A percentile compares a stretch with the other conserved stretches of the same genome.
phyloP scores from a whole-genome alignment of 2,329 filamentous ascomycete species.

The Colletotrichum abscissum region DNA sequence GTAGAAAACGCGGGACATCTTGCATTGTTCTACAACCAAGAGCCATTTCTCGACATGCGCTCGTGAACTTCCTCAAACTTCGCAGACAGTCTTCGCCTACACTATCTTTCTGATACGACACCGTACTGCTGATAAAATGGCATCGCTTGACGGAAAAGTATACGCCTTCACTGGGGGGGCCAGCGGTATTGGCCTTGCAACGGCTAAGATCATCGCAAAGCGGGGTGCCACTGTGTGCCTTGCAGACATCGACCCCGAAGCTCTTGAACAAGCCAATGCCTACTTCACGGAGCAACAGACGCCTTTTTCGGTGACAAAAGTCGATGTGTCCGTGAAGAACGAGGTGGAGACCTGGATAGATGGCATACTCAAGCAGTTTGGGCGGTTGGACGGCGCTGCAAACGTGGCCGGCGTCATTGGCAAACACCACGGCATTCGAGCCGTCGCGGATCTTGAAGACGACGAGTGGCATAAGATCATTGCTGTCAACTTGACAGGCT shows the following conservation, averaged over 20 bases:
- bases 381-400: conserved; percentile 64
- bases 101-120: not conserved
- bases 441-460: conserved; percentile 55
- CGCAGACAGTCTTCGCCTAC: no score
- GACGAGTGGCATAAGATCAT: conserved; percentile 61
- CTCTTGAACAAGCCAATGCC: conserved; percentile 43
- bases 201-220: conserved; percentile 49
- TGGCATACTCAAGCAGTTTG: conserved; percentile 58
- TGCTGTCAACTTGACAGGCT: conserved; percentile 61
- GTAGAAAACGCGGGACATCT: conserved; percentile 12
- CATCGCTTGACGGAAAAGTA: conserved; percentile 44
- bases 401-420: conserved; percentile 66
- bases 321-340: conserved; percentile 59
- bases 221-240: conserved; percentile 51
- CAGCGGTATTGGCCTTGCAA: conserved; percentile 54
- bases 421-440: conserved; percentile 50
- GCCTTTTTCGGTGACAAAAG: conserved; percentile 43
- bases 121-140: conserved; percentile 37
- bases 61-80: not conserved
- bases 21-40: not conserved
- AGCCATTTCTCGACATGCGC: not conserved
- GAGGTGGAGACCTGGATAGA: conserved; percentile 64
- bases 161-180: conserved; percentile 47
- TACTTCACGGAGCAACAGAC: conserved; percentile 42
- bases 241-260: conserved; percentile 49